These are phyloP conservation scores for Botrytis tulipae DNA, from an alignment of 2,329 filamentous ascomycete genomes.

Conservation along the genomic window DNA sequence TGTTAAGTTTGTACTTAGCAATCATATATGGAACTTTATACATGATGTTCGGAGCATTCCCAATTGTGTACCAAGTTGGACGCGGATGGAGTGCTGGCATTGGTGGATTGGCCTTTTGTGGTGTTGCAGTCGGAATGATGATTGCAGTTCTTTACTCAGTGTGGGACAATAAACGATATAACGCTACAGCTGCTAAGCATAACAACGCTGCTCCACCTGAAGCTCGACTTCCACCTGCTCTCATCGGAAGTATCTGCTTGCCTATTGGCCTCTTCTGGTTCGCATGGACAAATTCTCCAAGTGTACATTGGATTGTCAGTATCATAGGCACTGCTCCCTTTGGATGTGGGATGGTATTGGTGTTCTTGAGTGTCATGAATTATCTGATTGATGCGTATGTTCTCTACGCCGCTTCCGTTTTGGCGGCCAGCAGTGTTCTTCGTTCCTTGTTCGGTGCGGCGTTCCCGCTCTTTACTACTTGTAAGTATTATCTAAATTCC, in stretches of 20 bases:
- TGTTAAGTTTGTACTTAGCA: constrained; percentile 66
- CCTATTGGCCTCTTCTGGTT: constrained; percentile 67
- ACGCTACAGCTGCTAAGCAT: constrained; percentile 37
- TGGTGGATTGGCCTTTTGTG: constrained; percentile 64
- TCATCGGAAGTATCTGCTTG: constrained; percentile 60
- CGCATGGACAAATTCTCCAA: constrained; percentile 60
- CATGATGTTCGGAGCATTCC: constrained; percentile 58
- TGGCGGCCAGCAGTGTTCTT: constrained; percentile 70
- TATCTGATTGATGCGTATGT: constrained; percentile 68
- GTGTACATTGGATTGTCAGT: constrained; percentile 57
- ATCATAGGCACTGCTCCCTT: constrained; percentile 43
- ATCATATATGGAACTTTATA: constrained; percentile 54
- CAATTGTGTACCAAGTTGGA: constrained; percentile 61
- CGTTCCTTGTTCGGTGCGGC: constrained; percentile 67
- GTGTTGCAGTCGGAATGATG: constrained; percentile 66
- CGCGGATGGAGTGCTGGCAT: constrained; percentile 59
- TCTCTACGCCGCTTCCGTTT: constrained; percentile 72
- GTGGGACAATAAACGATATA: constrained; percentile 55
- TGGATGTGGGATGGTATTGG: constrained; percentile 52
- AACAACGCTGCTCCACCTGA: constrained; percentile 61
- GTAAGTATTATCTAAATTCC: constrained; percentile 21
- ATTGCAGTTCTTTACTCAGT: constrained; percentile 54
- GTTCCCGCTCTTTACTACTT: constrained; percentile 69
- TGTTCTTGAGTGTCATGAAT: constrained; percentile 63
- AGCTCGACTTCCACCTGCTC: constrained; percentile 59